These are phyloP conservation scores for Xylariaceae sp. DNA, from an alignment of 2,329 filamentous ascomycete genomes.

Conservation along the genomic window DNA sequence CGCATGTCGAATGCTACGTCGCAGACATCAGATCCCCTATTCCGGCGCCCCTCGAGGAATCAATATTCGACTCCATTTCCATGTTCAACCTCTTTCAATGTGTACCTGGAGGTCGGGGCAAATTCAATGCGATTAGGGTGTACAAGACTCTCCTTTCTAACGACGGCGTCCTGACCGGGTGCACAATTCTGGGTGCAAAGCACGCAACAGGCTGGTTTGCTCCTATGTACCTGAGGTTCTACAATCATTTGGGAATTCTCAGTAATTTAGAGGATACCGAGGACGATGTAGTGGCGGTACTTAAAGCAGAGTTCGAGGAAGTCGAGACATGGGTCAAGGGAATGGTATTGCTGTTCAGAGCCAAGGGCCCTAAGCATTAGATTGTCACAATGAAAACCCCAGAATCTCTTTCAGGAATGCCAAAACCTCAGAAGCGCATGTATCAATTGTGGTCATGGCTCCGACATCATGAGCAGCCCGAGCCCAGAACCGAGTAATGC, in stretches of 20 bases:
- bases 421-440: too few species aligned
- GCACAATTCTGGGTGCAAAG: neutral
- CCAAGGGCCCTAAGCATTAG: neutral
- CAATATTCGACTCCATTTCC: neutral
- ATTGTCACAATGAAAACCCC: too few species aligned
- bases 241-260: neutral
- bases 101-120: neutral
- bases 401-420: too few species aligned
- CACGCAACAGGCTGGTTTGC: neutral
- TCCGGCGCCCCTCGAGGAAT: neutral
- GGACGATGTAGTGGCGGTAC: neutral
- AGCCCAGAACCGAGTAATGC: too few species aligned
- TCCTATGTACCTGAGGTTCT: neutral
- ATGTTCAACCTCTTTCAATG: neutral
- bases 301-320: neutral
- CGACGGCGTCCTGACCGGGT: neutral
- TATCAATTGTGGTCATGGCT: too few species aligned
- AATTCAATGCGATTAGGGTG: neutral
- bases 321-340: neutral
- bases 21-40: neutral
- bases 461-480: too few species aligned
- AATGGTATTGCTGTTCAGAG: neutral
- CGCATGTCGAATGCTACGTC: neutral
- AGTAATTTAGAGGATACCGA: neutral
- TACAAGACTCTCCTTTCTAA: neutral